Evolutionary conservation across 2,329 filamentous ascomycete species (phyloP), one percentile per base, ranked within the genome.

Genomic region (Peltaster fructicola): DNA sequence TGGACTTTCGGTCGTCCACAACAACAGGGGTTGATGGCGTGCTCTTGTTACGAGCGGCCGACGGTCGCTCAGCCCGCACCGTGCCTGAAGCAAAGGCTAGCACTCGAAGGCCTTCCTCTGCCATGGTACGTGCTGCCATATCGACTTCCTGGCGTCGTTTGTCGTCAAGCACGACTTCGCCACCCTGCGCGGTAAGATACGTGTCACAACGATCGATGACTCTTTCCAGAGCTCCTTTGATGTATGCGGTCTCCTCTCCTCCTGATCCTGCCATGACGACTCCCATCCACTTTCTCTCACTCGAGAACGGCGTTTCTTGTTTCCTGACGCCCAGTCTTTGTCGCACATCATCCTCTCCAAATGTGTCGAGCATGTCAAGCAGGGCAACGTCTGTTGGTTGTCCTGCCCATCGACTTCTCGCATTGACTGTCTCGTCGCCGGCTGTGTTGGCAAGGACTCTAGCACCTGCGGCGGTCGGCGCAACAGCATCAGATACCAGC

Each of bases 281-380:
- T 16, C 90, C 90, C 90, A 98, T 98, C 85, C 85, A 98, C 52
- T 98, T 98, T 29, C 85, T 69, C 47, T 92, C 82, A 1, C 88
- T 98, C 47, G 85, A 95, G 52, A 98, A 98, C 0, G 88, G 84
- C 0, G 80, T 84, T 50, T 98, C 88, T 20, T 72, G 71, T 15
- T 76, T 68, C 23, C 85, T 76, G 15, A 67, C 64, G n/a, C 82
- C 82, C 26, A 92, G 69, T 7, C 78, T 74, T 22, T 88, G 76
- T 32, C 90, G 73, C 22, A 90, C 71, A 52, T 98, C 88, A 36
- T 91, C 79, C 49, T 93, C 85, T 31, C 77, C 77, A 45, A 91
- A 88, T 13, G 71, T 68, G 53, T 98, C 90, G 16, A 98, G 60
- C 25, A 98, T 61, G 51, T 98, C 88, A 23, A 98, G 64, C 52